Evolutionary conservation across 2,329 filamentous ascomycete species (phyloP).

Genomic region (Lachnellula arida): DNA sequence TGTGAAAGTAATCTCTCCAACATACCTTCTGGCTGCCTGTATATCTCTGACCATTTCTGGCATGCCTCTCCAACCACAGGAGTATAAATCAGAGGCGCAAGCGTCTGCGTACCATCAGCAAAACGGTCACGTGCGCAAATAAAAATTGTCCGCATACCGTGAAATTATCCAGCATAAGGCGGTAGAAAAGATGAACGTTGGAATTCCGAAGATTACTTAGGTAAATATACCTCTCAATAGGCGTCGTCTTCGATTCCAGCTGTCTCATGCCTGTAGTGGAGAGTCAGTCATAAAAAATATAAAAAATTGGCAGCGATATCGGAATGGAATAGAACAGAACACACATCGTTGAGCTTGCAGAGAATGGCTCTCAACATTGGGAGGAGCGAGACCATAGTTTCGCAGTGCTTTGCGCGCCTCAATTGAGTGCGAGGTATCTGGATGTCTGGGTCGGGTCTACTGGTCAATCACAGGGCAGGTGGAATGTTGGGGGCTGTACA

Average conservation of each 20-base stretch:
- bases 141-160: slow-evolving; percentile 14
- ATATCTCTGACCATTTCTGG: slow-evolving; percentile 70
- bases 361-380: slow-evolving; percentile 26
- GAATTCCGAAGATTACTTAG: slow-evolving; percentile 28
- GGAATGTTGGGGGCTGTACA: too few relatives aligned
- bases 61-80: slow-evolving; percentile 67
- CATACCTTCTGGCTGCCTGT: slow-evolving; percentile 62
- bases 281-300: background rate
- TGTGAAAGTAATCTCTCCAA: background rate
- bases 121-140: slow-evolving; percentile 6
- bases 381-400: slow-evolving; percentile 27
- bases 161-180: slow-evolving; percentile 26
- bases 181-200: slow-evolving; percentile 30
- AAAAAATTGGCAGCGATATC: too few relatives aligned
- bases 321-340: slow-evolving; percentile 1
- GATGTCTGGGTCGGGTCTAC: slow-evolving; percentile 1
- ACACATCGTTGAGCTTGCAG: slow-evolving; percentile 28
- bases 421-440: slow-evolving; percentile 27
- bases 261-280: slow-evolving; percentile 26
- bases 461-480: too few relatives aligned
- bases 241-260: slow-evolving; percentile 24
- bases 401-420: slow-evolving; percentile 22
- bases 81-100: slow-evolving; percentile 56
- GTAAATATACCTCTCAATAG: slow-evolving; percentile 31
- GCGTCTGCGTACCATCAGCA: slow-evolving; percentile 12